Evolutionary conservation across 108 stramenopile genomes (phyloP).

Genomic region (Skeletonema potamos): DNA sequence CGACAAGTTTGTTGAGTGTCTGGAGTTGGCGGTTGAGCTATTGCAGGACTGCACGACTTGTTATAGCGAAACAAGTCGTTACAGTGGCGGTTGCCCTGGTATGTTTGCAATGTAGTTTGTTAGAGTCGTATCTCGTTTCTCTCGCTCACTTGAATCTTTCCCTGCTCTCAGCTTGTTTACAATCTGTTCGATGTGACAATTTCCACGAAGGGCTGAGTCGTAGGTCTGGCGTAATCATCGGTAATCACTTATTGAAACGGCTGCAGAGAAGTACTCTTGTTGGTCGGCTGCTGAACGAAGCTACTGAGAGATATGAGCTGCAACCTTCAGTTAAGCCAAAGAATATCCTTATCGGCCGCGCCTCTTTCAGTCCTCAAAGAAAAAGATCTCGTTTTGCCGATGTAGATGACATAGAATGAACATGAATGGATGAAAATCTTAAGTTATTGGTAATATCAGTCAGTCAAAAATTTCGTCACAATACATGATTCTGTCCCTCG

Average conservation of each 20-base stretch:
- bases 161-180: constrained; percentile 56
- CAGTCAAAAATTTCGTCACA: neutral
- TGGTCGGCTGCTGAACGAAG: constrained; percentile 13
- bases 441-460: neutral
- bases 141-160: too few species aligned
- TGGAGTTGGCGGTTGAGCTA: constrained; percentile 69
- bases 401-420: constrained; percentile 25
- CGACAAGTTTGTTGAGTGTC: constrained; percentile 45
- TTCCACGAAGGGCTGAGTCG: constrained; percentile 66
- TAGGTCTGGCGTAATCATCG: constrained; percentile 52
- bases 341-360: constrained; percentile 38
- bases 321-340: constrained; percentile 19
- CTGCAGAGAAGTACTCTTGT: constrained; percentile 49
- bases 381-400: constrained; percentile 34
- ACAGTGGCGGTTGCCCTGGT: constrained; percentile 78
- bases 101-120: too few species aligned
- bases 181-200: constrained; percentile 71
- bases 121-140: too few species aligned
- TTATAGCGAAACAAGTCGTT: constrained; percentile 34
- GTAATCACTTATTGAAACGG: constrained; percentile 55
- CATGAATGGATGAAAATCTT: neutral
- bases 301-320: neutral
- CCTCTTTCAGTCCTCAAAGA: constrained; percentile 24
- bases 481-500: neutral
- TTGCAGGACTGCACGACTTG: constrained; percentile 66